These are phyloP conservation scores for Sarcomyxa edulis DNA, from an alignment of 768 basidiomycete species.

Conservation along the genomic window DNA sequence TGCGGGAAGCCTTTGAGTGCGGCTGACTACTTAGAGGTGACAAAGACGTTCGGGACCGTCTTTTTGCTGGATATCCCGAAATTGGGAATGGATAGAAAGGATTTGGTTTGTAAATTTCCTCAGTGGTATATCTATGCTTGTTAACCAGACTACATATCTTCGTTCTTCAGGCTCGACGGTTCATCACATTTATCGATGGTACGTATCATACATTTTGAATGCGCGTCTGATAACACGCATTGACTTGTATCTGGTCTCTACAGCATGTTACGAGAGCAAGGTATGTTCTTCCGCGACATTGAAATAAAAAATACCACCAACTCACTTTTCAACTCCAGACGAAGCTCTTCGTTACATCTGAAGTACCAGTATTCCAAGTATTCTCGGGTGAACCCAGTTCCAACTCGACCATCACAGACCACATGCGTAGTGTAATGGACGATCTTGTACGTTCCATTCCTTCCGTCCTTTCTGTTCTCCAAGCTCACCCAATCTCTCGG, in stretches of 20 bases:
- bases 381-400: conserved; percentile 68
- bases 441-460: conserved; percentile 63
- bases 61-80: conserved; percentile 86
- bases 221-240: background rate
- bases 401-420: conserved; percentile 53
- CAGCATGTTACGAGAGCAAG: conserved; percentile 91
- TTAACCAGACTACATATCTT: conserved; percentile 2
- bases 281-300: too few relatives aligned
- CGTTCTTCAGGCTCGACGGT: conserved; percentile 69
- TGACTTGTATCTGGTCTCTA: conserved; percentile 3
- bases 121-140: conserved; percentile 1
- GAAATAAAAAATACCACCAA: conserved; percentile 1
- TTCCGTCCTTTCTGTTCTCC: conserved; percentile 5
- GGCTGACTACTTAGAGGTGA: conserved; percentile 94
- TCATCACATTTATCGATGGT: conserved; percentile 98
- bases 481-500: conserved; percentile 3
- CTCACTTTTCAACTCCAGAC: conserved; percentile 42
- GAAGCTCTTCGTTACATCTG: conserved; percentile 86
- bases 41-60: conserved; percentile 79
- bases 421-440: conserved; percentile 93
- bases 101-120: conserved; percentile 52
- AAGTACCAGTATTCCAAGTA: conserved; percentile 85
- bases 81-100: conserved; percentile 84
- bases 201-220: conserved; percentile 17
- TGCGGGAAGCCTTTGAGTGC: conserved; percentile 90